Evolutionary conservation across 306 rosid genomes (phyloP).

Genomic region (Rosa chinensis): DNA sequence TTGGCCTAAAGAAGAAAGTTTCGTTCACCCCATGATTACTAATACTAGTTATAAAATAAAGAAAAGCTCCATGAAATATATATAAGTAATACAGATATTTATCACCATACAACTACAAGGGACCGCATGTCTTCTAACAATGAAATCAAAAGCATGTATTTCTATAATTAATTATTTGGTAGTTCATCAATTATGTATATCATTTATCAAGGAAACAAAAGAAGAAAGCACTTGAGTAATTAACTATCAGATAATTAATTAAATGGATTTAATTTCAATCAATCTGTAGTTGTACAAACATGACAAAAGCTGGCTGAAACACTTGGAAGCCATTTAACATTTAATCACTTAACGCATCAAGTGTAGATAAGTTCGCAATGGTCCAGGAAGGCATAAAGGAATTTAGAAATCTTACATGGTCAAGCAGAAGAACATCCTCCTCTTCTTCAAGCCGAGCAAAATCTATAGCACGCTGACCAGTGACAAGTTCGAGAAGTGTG

Average conservation of each 20-base stretch:
- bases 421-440: conserved; percentile 90
- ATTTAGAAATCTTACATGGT: conserved; percentile 58
- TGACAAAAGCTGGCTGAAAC: neutral
- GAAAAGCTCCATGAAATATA: neutral
- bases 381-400: neutral
- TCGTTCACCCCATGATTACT: neutral
- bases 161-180: no score
- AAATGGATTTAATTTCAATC: no score
- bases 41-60: no score
- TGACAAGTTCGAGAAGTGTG: conserved; percentile 90
- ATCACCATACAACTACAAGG: neutral
- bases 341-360: neutral
- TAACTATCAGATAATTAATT: neutral
- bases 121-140: neutral
- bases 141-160: neutral
- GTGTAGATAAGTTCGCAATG: neutral
- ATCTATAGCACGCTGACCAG: conserved; percentile 89
- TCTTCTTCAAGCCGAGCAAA: conserved; percentile 86
- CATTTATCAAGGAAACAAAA: neutral
- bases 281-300: no score
- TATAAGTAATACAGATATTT: no score
- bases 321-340: neutral
- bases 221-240: neutral
- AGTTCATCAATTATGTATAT: neutral
- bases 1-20: neutral